Base-by-base conservation (phyloP, 495 filamentous ascomycete species). In the Chaetomidium leptoderma region DNA sequence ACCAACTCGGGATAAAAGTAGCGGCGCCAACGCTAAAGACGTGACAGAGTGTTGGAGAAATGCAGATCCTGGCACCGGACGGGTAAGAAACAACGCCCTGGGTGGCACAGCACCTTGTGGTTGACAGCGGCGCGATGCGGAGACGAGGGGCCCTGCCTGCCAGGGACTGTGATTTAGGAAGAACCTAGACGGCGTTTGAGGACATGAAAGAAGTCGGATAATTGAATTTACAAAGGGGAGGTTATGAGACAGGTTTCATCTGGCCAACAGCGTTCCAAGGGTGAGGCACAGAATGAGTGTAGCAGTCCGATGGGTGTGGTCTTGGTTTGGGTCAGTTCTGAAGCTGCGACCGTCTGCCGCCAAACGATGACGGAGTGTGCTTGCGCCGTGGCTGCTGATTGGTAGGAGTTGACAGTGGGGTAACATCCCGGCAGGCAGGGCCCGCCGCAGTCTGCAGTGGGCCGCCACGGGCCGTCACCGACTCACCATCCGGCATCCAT, bases 321-420 rank as follows among this genome's bases (percentile, higher is more conserved):
- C 54, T 35, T 40, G 21, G 17, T 56, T 56, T 32, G 33, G 53
- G 53, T 48, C 53, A 10, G 17, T 11, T 32, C 26, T 32, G 17
- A 21, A 53, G n/a, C 24, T 51, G 55, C 53, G 27, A n/a, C 6
- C 46, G 2, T 21, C 26, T 24, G n/a, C 17, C 19, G 21, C 43
- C 46, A 47, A 57, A 57, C 42, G 59, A 62, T 62, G 59, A 62
- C 59, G 59, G 53, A 53, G 46, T 17, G 53, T 54, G 54, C 19
- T 19, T 21, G 40, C 32, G 49, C 17, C 29, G 35, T 35, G 37
- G 47, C 59, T 44, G 40, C 42, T 62, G 59, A 57, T 62, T 57
- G 59, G 59, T 17, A 11, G 43, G 13, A 39, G 1, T 1, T 23
- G n/a, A 9, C 13, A 21, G 21, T 19, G 8, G 23, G 1, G 16